Evolutionary conservation across 1,139 yeast species (phyloP), one percentile per base, ranked within the genome.

Genomic region (Yamadazyma spencermartinsiae): DNA sequence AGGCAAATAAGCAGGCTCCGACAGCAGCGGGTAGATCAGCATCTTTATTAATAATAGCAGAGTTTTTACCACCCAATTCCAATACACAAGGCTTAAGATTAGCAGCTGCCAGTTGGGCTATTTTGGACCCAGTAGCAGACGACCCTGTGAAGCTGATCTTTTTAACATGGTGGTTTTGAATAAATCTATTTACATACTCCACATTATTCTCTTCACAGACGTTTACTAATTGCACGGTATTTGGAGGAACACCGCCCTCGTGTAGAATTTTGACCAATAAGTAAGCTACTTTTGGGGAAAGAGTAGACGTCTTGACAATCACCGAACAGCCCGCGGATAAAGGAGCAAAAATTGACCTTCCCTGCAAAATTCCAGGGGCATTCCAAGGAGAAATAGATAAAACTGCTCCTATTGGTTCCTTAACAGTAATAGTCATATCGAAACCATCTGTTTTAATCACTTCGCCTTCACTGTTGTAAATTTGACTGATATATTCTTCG

Each of bases 251-350:
- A 2, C 75, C 76, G 3, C 72, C 72, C 9, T 60, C 63, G 29
- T 59, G 50, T 29, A 69, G 62, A 23, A 60, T 53, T 37, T 62
- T 55, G 3, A 60, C 67, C 26, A 63, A 45, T 11, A 66, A 35
- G 44, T 65, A 60, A 1, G 66, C 49, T 2, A 58, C 35, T 27
- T 43, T 40, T 0, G 76, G 66, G 2, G 74, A 56, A 36, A 61
- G 56, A 35, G 72, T 75, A 4, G 71, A 55, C 0, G 73, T 53
- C 41, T 71, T 71, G 30, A 62, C 44, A 12, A 72, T 50, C n/a
- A 73, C 76, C 0, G 76, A 69, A 46, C 77, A 72, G 1, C 78
- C 78, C n/a, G 78, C 77, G 21, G 72, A 68, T 36, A 73, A 53
- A 2, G 78, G 78, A 4, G 73, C 72, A 15, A 58, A 46, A 3